Conservation (phyloP, 768 basidiomycete genomes). For the Naganishia vaughanmartiniae region DNA sequence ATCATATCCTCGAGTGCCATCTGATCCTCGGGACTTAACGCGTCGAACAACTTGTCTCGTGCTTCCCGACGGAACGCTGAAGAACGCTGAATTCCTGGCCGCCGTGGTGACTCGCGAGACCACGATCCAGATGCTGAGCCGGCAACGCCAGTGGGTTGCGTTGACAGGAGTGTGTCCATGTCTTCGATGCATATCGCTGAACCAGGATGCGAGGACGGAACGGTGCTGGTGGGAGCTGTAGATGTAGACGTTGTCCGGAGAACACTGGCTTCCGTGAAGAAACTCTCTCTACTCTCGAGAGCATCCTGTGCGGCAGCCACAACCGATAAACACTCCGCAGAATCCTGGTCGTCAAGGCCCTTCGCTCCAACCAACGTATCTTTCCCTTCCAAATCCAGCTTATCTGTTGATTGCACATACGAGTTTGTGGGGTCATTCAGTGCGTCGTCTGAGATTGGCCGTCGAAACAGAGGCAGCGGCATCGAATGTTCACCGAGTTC, state of each 20-base stretch:
- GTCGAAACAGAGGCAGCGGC: constrained; percentile 4
- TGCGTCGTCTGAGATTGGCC: neutral
- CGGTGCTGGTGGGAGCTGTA: constrained; percentile 3
- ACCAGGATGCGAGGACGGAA: neutral
- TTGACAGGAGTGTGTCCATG: neutral
- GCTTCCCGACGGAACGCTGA: neutral
- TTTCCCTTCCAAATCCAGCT: no score
- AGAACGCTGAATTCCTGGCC: neutral
- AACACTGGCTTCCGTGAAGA: neutral
- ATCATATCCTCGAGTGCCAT: constrained; percentile 1
- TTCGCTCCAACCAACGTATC: neutral
- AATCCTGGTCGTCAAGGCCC: neutral
- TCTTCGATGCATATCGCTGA: neutral
- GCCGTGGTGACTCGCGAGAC: neutral
- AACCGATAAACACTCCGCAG: neutral
- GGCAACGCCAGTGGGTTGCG: neutral
- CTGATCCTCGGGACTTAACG: neutral
- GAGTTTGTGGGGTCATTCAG: neutral
- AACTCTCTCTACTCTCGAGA: neutral
- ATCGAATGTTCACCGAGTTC: neutral
- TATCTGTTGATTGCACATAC: neutral
- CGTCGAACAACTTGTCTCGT: neutral
- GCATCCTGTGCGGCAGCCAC: neutral
- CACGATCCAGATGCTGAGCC: neutral
- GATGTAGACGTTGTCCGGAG: neutral